Evolutionary conservation across 1,284 basidiomycete species (phyloP).

Genomic region (Boletus smithii): DNA sequence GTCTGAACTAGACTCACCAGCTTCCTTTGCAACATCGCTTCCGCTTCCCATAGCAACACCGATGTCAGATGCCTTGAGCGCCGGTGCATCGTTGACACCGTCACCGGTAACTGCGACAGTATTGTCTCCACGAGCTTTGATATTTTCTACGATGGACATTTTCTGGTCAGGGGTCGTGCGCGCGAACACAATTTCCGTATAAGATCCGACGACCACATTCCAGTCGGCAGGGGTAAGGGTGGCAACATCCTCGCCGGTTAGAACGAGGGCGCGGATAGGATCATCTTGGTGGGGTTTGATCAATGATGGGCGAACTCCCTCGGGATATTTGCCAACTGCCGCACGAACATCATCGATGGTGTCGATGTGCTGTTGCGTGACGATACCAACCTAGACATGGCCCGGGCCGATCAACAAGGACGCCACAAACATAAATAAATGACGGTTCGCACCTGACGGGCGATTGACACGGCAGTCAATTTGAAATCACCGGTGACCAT

Average conservation of each 20-base stretch:
- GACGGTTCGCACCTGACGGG: conserved; percentile 32
- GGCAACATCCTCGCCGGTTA: conserved; percentile 46
- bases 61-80: conserved; percentile 78
- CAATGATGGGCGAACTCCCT: conserved; percentile 11
- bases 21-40: conserved; percentile 78
- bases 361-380: conserved; percentile 47
- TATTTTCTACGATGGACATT: conserved; percentile 53
- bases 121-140: conserved; percentile 44
- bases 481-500: conserved; percentile 61
- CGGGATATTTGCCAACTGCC: conserved; percentile 19
- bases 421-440: neutral
- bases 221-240: conserved; percentile 45
- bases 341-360: conserved; percentile 37
- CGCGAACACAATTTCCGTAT: conserved; percentile 57
- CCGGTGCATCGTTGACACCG: conserved; percentile 58
- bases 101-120: conserved; percentile 57
- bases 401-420: too few relatives aligned
- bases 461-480: conserved; percentile 45
- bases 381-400: conserved; percentile 49
- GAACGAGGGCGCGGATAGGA: conserved; percentile 36
- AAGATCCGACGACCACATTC: conserved; percentile 46
- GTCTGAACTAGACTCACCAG: conserved; percentile 26
- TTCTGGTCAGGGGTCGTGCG: conserved; percentile 62
- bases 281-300: conserved; percentile 33
- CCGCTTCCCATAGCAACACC: conserved; percentile 85